phyloP scores from a whole-genome alignment of 1,139 yeast genomes.

The Kurtzmaniella quercitrusa region DNA sequence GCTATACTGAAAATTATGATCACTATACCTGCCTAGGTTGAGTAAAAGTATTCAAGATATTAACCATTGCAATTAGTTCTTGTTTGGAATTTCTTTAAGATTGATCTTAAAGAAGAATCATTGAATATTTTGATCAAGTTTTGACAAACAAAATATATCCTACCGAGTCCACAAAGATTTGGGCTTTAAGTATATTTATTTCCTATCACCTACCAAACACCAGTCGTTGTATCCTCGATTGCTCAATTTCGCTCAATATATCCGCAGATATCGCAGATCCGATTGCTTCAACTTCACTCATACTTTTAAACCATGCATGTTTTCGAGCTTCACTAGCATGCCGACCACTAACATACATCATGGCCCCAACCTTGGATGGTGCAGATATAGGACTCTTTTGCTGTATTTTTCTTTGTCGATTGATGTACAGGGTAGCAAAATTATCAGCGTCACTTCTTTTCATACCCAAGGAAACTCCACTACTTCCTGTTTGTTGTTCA shows the following conservation, averaged over 20 bases:
- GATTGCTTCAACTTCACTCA: not conserved
- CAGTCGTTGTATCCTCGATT: not conserved
- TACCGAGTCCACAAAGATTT: too few species aligned
- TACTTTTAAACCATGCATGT: not conserved
- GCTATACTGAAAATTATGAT: too few species aligned
- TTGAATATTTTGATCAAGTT: too few species aligned
- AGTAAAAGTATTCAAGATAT: too few species aligned
- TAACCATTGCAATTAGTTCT: too few species aligned
- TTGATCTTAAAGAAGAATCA: too few species aligned
- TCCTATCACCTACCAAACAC: not conserved
- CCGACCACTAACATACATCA: not conserved
- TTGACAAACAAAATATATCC: too few species aligned
- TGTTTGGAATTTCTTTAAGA: too few species aligned
- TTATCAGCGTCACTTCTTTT: not conserved
- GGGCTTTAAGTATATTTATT: too few species aligned
- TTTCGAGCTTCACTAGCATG: not conserved
- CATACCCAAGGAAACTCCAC: not conserved
- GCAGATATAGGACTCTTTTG: conserved; percentile 1
- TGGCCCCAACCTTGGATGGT: not conserved
- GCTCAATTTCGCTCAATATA: not conserved
- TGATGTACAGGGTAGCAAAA: not conserved
- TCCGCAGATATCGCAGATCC: conserved; percentile 2
- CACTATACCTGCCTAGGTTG: too few species aligned
- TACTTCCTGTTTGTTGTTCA: not conserved
- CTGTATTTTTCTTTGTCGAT: conserved; percentile 1